Evolutionary conservation across 2,329 filamentous ascomycete species (phyloP).

Genomic region (Penicillium frequentans): DNA sequence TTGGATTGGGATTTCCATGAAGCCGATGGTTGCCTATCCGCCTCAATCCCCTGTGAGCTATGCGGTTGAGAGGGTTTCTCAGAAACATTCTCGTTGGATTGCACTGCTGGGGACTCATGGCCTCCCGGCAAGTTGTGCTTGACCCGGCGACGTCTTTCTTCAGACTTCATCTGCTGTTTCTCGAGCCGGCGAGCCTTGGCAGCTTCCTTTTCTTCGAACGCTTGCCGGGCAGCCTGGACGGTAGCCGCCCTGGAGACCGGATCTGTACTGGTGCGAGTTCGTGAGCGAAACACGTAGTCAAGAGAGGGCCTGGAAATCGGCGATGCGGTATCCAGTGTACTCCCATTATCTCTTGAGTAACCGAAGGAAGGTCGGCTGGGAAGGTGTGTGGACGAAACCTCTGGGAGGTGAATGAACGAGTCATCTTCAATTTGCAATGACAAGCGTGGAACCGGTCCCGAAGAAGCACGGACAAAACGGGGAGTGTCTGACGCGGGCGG

Average conservation of each 20-base stretch:
- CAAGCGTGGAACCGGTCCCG: conserved; percentile 29
- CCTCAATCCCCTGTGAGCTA: neutral
- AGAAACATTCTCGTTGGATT: conserved; percentile 18
- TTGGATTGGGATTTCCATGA: conserved; percentile 35
- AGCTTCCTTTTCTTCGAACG: conserved; percentile 60
- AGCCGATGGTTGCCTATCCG: conserved; percentile 9
- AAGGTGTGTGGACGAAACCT: conserved; percentile 51
- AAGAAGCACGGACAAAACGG: conserved; percentile 33
- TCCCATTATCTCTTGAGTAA: conserved; percentile 52
- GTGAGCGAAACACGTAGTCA: conserved; percentile 56
- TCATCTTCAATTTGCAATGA: conserved; percentile 41
- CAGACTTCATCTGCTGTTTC: conserved; percentile 52
- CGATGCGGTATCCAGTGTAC: conserved; percentile 51
- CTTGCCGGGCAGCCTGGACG: conserved; percentile 56
- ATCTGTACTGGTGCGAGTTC: conserved; percentile 52
- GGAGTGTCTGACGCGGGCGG: conserved; percentile 26
- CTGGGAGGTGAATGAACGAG: conserved; percentile 50
- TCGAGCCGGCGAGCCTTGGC: conserved; percentile 57
- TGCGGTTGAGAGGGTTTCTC: neutral
- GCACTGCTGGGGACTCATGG: conserved; percentile 9
- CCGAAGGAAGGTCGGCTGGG: conserved; percentile 49
- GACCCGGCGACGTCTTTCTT: conserved; percentile 45
- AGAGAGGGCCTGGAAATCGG: conserved; percentile 57
- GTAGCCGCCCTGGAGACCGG: conserved; percentile 56
- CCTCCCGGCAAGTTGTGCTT: conserved; percentile 32